phyloP scores from a whole-genome alignment of 108 stramenopile species.

The Nitzschia putrida region DNA sequence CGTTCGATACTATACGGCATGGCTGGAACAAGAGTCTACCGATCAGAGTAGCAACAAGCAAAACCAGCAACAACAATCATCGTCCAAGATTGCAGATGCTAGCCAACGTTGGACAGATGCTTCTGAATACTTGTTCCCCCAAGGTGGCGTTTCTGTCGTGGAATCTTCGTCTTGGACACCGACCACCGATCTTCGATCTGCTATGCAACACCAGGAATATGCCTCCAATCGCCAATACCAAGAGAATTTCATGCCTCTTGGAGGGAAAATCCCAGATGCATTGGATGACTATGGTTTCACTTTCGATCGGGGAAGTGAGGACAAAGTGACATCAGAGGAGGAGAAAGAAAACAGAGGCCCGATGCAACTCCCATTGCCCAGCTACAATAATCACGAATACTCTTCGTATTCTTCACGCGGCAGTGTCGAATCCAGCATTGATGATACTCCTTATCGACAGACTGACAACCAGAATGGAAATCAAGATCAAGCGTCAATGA shows the following conservation, averaged over 20 bases:
- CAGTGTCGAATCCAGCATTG: slow-evolving; percentile 15
- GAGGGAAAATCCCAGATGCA: slow-evolving; percentile 5
- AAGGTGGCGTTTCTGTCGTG: background rate
- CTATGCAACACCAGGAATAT: slow-evolving; percentile 3
- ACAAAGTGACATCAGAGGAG: background rate
- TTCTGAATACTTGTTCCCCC: background rate
- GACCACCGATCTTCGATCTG: background rate
- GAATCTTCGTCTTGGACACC: slow-evolving; percentile 3
- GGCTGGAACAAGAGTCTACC: slow-evolving; percentile 79
- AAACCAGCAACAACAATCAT: background rate
- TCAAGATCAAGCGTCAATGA: background rate
- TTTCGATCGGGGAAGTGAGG: slow-evolving; percentile 37
- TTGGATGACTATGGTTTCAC: slow-evolving; percentile 50
- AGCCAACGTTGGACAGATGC: slow-evolving; percentile 7
- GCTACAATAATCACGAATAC: background rate
- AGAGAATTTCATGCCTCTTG: slow-evolving; percentile 18
- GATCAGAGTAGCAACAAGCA: slow-evolving; percentile 6
- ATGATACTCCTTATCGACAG: slow-evolving; percentile 12
- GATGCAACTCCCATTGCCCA: background rate
- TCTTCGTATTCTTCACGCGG: slow-evolving; percentile 5
- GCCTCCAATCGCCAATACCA: slow-evolving; percentile 4
- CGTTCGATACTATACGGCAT: slow-evolving; percentile 96
- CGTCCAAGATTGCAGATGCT: background rate
- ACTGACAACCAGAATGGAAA: background rate
- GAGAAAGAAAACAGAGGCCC: background rate